A percentile compares a stretch with the other conserved stretches of the same genome.
Conservation (phyloP, 2,329 filamentous ascomycete genomes). For the Lasiodiplodia sp. region DNA sequence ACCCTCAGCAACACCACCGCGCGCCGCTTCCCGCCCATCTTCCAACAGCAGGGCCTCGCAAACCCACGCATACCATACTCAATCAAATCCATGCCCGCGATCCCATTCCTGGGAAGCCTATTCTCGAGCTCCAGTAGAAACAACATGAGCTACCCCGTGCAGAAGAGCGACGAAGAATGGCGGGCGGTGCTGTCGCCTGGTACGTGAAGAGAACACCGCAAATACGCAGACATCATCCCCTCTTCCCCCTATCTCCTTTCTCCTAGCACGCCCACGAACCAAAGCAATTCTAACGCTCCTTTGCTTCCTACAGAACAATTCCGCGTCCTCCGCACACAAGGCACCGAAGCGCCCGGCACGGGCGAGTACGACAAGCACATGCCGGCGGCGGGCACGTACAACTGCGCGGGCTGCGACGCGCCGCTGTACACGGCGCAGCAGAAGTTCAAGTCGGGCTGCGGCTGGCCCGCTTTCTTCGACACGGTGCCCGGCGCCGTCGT, state of each 20-base stretch:
- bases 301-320: slow-evolving; percentile 77
- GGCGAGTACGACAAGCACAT: slow-evolving; percentile 90
- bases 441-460: slow-evolving; percentile 96
- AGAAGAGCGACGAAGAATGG: slow-evolving; percentile 87
- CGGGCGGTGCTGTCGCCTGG: slow-evolving; percentile 79
- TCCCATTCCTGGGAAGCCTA: slow-evolving; percentile 79
- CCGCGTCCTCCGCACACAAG: slow-evolving; percentile 88
- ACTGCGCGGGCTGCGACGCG: slow-evolving; percentile 83
- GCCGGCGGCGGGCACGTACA: slow-evolving; percentile 78
- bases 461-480: slow-evolving; percentile 98
- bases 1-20: slow-evolving; percentile 55
- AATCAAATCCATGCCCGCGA: slow-evolving; percentile 70
- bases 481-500: slow-evolving; percentile 90
- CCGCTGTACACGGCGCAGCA: slow-evolving; percentile 92
- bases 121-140: slow-evolving; percentile 66
- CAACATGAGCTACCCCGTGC: slow-evolving; percentile 70
- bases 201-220: slow-evolving; percentile 44
- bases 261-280: too few relatives aligned
- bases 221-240: background rate
- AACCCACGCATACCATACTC: slow-evolving; percentile 45
- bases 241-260: too few relatives aligned
- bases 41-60: slow-evolving; percentile 32
- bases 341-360: slow-evolving; percentile 81
- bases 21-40: slow-evolving; percentile 36
- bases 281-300: slow-evolving; percentile 24